Conservation (phyloP, 148 eudicot species). For the Cornus florida region DNA sequence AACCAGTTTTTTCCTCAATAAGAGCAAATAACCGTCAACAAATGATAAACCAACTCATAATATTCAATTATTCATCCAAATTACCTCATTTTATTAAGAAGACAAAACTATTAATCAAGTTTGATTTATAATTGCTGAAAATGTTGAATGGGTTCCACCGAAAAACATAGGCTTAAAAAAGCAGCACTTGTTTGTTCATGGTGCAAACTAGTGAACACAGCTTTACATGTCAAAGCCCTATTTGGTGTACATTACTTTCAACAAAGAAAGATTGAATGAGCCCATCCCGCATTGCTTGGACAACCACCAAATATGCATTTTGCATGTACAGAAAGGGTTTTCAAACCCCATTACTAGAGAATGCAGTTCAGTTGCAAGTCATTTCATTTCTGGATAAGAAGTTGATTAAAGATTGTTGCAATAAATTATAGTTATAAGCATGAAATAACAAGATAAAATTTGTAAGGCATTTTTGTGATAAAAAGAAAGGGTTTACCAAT, state of each 20-base stretch:
- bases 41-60: background rate
- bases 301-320: background rate
- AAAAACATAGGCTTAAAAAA: background rate
- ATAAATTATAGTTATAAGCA: background rate
- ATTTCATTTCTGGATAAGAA: background rate
- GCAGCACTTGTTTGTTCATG: background rate
- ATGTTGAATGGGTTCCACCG: too few relatives aligned
- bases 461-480: background rate
- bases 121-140: background rate
- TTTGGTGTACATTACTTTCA: background rate
- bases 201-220: background rate
- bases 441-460: background rate
- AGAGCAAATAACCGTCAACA: background rate
- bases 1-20: background rate
- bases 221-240: background rate
- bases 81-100: too few relatives aligned
- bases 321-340: background rate
- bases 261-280: background rate
- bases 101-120: background rate
- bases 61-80: background rate
- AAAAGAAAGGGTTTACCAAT: background rate
- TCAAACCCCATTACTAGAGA: background rate
- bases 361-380: background rate
- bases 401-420: background rate
- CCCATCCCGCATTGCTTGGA: background rate